A percentile compares a stretch with the other conserved stretches of the same genome.
Evolutionary conservation across 441 rosid species (phyloP).

Genomic region (Populus trichocarpa): DNA sequence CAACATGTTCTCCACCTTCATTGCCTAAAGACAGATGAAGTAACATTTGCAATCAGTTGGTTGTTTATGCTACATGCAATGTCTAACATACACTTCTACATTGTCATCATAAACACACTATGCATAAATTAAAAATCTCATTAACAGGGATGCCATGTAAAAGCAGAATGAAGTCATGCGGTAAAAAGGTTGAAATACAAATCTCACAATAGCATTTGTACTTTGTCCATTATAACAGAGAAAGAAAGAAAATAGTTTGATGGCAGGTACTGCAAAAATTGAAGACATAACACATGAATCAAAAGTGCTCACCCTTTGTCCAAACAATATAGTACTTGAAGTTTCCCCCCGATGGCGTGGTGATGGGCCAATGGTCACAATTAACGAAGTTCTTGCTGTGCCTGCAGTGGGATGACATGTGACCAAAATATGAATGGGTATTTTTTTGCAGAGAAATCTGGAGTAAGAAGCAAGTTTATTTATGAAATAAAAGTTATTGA

Average conservation of each 20-base stretch:
- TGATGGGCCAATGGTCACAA: conserved; percentile 97
- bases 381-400: conserved; percentile 91
- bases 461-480: conserved; percentile 1
- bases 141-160: background rate
- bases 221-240: background rate
- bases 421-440: background rate
- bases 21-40: conserved; percentile 55
- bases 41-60: conserved; percentile 1
- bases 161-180: background rate
- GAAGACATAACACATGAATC: background rate
- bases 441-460: background rate
- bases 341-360: conserved; percentile 99
- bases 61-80: background rate
- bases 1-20: conserved; percentile 99
- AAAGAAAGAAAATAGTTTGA: background rate
- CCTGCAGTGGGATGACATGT: conserved; percentile 46
- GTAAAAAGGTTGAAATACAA: background rate
- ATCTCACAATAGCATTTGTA: background rate
- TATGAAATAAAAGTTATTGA: conserved; percentile 2
- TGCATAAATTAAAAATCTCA: background rate
- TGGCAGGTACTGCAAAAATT: background rate
- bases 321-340: conserved; percentile 95
- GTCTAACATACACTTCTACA: background rate
- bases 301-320: conserved; percentile 72
- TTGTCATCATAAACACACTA: background rate